Base-by-base conservation (phyloP, 192 early-diverging fungal genomes). In the Podila clonocystis region DNA sequence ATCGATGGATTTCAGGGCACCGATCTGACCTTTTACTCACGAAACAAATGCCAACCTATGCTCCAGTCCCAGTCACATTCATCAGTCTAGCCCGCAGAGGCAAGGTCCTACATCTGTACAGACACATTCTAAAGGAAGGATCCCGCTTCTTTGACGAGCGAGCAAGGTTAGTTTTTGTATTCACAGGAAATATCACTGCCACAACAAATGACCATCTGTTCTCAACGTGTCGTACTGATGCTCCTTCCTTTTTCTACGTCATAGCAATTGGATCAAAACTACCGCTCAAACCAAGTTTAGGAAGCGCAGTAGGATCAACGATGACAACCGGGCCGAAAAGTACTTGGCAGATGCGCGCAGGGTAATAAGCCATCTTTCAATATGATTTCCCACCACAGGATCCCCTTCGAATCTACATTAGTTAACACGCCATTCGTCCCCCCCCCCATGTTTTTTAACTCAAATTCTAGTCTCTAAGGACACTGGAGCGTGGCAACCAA, bases 81-180 rank as follows among this genome's bases (percentile, higher is more conserved):
- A 22, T 41, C 1, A 28, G 19, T 24, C 45, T 80, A 15, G 41
- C 65, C 22, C 62, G 64, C 49, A 65, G 58, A 6, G 22, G 11
- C 2, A 65, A 73, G 62, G 33, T 33, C 20, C 31, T 68, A 31
- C 63, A 68, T 58, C 77, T 80, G 57, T 80, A 80, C 50, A 30
- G 77, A 24, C 77, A 73, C 63, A 73, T 73, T 52, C 70, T 80
- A 4, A 28, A 66, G 15, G 66, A 80, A n/a, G 70, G 70, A 19
- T 65, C 71, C 1, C 50, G 20, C 9, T 80, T 80, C 62, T 80
- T 80, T 69, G 77, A 80, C 48, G 77, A 80, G 30, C 70, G 77
- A 13, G 62, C 77, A 58, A 80, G 77, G 77, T 72, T 65, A 0
- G 20, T 34, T 52, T 59, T 62, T 30, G 49, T n/a, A 19, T 41